Base-by-base conservation (phyloP, 139 green algal species). In the Asterochloris sp. region DNA sequence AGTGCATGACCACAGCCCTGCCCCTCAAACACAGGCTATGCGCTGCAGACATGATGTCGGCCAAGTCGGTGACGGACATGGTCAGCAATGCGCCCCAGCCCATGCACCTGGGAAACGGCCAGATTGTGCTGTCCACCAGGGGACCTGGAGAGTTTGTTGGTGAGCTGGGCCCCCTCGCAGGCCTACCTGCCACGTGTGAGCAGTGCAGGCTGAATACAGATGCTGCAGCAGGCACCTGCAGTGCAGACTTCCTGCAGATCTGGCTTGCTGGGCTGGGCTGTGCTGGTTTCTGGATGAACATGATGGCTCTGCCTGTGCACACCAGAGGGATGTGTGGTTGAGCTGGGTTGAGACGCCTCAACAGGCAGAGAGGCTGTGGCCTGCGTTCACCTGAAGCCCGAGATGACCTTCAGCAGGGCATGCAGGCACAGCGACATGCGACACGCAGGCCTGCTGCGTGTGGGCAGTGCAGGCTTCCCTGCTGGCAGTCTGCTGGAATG, bases 121-220 rank as follows among this genome's bases (percentile, higher is more conserved):
- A 79, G 47, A 69, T 84, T 23, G 62, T 78, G 61, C 26, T 84
- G 62, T 47, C 61, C 21, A 79, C 80, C 19, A 61, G 61, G 9
- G 80, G 80, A 9, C 80, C 80, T n/a, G 80, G 80, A 4, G 80
- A 84, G 62, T 84, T 84, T 78, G 73, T 84, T n/a, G 80, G 80
- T 84, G 62, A 74, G 63, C 28, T 62, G 15, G 38, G 24, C 73
- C 54, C n/a, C 17, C 10, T 54, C 10, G 69, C 73, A 62, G 13
- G 0, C 73, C 54, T 16, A 12, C 38, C 38, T 54, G 38, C 38
- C 38, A 54, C 6, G 38, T 54, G 38, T 54, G 21, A 71, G 66
- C 19, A 21, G 9, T 71, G 21, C 17, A 71, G 17, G 66, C 66
- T 71, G 66, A 10, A 71, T 26, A 8, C 21, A 71, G 6, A 8